Evolutionary conservation across 2,329 filamentous ascomycete species (phyloP).

Genomic region (Botrytis pseudocinerea): DNA sequence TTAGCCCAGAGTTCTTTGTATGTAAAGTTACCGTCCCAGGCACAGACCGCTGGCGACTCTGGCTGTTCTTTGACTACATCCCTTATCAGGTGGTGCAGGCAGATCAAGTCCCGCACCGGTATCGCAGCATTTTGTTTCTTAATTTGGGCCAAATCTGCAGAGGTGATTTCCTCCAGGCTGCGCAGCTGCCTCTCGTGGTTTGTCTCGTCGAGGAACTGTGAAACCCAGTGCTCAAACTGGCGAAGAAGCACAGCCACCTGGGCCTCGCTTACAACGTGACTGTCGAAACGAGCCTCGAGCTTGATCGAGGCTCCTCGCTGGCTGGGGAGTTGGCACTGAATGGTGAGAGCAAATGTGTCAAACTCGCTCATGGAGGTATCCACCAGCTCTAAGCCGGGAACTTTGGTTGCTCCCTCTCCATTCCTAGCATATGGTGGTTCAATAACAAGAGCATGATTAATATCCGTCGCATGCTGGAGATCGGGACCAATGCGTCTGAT

Average conservation of each 20-base stretch:
- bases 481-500: conserved; percentile 28
- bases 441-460: conserved; percentile 26
- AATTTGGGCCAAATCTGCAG: conserved; percentile 20
- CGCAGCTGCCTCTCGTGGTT: background rate
- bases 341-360: background rate
- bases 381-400: background rate
- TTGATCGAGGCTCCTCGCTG: background rate
- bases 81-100: conserved; percentile 29
- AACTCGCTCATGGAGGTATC: background rate
- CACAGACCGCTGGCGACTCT: conserved; percentile 31
- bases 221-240: background rate
- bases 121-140: conserved; percentile 27
- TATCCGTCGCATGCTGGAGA: conserved; percentile 22
- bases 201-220: background rate
- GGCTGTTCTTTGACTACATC: conserved; percentile 20
- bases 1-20: conserved; percentile 32
- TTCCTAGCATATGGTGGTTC: conserved; percentile 5
- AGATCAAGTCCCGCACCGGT: conserved; percentile 17
- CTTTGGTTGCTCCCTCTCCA: background rate
- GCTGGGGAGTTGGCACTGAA: background rate
- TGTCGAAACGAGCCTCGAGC: conserved; percentile 1
- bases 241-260: background rate
- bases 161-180: conserved; percentile 4
- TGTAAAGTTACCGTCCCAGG: conserved; percentile 36
- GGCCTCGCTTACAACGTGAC: background rate